Conservation (phyloP, 257 asterid species). For the Solanum pimpinellifolium region DNA sequence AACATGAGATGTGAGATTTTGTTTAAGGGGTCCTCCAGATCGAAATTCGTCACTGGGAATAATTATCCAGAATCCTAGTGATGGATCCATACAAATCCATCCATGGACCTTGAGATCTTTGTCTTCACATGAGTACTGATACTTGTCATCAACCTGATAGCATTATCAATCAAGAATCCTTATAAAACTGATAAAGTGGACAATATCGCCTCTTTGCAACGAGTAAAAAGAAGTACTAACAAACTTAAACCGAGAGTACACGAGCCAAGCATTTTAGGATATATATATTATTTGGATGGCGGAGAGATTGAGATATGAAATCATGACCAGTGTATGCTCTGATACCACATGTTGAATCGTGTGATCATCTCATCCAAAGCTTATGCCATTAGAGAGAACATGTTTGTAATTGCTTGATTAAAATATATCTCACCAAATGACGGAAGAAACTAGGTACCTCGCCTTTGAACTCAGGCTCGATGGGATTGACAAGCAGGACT, state of each 20-base stretch:
- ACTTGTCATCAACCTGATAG: conserved; percentile 77
- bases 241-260: not conserved
- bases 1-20: conserved; percentile 72
- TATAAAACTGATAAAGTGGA: not conserved
- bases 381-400: not conserved
- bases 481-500: conserved; percentile 59
- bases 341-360: not conserved
- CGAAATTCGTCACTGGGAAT: conserved; percentile 75
- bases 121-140: conserved; percentile 59
- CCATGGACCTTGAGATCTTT: conserved; percentile 64
- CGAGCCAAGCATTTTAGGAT: not conserved
- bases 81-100: conserved; percentile 71
- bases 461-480: conserved; percentile 70
- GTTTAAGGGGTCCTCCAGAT: conserved; percentile 72
- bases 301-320: not conserved
- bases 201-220: not conserved
- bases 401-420: not conserved
- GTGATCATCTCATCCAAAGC: not conserved
- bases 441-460: conserved; percentile 27
- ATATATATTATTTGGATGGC: not conserved
- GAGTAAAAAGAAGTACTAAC: not conserved
- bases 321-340: not conserved
- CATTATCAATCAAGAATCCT: not conserved
- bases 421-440: not conserved
- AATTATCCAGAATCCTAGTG: conserved; percentile 77